phyloP scores from a whole-genome alignment of 1,284 basidiomycete genomes.

The Hymenochaete sp. region DNA sequence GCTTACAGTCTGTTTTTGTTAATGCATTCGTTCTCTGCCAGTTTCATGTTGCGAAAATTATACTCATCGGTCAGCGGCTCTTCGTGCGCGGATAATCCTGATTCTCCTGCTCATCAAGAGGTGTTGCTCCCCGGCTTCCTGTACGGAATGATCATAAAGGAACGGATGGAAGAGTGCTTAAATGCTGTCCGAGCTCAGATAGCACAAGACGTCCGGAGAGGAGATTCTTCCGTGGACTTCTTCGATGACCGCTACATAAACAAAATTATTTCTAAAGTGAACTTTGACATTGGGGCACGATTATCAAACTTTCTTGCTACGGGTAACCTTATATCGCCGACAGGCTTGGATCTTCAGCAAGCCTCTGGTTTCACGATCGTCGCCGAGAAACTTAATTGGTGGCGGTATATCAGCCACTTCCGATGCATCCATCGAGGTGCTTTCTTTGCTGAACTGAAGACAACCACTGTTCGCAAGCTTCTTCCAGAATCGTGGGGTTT shows the following conservation, averaged over 20 bases:
- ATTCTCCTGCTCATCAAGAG: conserved; percentile 98
- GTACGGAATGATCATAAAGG: conserved; percentile 98
- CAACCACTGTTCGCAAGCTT: conserved; percentile 94
- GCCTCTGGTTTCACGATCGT: conserved; percentile 97
- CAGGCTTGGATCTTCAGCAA: conserved; percentile 95
- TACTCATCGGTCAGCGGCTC: conserved; percentile 88
- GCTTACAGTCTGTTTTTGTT: conserved; percentile 10
- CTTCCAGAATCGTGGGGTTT: conserved; percentile 99
- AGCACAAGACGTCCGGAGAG: conserved; percentile 64
- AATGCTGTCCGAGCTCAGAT: conserved; percentile 72
- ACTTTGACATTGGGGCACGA: conserved; percentile 87
- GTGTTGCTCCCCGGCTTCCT: conserved; percentile 90
- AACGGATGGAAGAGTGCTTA: conserved; percentile 88
- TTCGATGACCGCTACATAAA: conserved; percentile 82
- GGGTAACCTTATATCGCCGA: conserved; percentile 91
- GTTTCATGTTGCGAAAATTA: conserved; percentile 97
- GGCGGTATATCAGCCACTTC: conserved; percentile 98
- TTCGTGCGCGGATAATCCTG: conserved; percentile 93
- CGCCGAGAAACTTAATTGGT: conserved; percentile 98
- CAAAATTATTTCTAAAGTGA: conserved; percentile 71
- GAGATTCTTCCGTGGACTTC: conserved; percentile 74
- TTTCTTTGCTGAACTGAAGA: conserved; percentile 99
- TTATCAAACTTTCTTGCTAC: conserved; percentile 96
- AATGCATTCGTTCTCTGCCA: conserved; percentile 25
- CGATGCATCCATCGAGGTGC: conserved; percentile 98